phyloP scores from a whole-genome alignment of 352 stramenopile genomes.

The Phytophthora pistaciae region DNA sequence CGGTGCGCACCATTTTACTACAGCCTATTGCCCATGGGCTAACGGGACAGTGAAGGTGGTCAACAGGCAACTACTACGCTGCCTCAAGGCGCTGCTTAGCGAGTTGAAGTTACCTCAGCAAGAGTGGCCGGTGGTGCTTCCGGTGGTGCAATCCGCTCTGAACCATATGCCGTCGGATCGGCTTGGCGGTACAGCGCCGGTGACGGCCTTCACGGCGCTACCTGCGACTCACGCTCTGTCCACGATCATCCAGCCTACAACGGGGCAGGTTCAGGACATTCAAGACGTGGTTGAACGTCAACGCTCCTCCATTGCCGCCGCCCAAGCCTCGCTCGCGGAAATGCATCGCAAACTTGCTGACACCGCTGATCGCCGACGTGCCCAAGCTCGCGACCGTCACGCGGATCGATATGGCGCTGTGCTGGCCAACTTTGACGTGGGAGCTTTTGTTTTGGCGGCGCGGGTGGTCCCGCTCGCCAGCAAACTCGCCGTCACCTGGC shows the following conservation, averaged over 20 bases:
- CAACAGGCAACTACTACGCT: neutral
- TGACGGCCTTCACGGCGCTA: neutral
- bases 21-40: neutral
- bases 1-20: neutral
- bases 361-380: too few relatives aligned
- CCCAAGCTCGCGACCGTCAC: neutral
- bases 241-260: neutral
- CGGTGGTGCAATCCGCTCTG: neutral
- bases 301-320: too few relatives aligned
- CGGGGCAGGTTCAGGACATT: too few relatives aligned
- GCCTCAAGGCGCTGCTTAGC: neutral
- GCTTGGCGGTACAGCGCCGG: neutral
- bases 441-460: neutral
- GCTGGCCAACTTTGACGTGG: neutral
- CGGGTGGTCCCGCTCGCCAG: neutral
- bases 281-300: too few relatives aligned
- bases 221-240: neutral
- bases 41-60: neutral
- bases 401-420: neutral
- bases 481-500: neutral
- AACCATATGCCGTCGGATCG: neutral
- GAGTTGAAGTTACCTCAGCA: neutral
- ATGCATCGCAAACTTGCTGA: neutral
- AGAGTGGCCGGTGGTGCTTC: neutral
- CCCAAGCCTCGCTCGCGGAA: neutral